phyloP scores from a whole-genome alignment of 352 stramenopile genomes.

The Blastocystis sp. region DNA sequence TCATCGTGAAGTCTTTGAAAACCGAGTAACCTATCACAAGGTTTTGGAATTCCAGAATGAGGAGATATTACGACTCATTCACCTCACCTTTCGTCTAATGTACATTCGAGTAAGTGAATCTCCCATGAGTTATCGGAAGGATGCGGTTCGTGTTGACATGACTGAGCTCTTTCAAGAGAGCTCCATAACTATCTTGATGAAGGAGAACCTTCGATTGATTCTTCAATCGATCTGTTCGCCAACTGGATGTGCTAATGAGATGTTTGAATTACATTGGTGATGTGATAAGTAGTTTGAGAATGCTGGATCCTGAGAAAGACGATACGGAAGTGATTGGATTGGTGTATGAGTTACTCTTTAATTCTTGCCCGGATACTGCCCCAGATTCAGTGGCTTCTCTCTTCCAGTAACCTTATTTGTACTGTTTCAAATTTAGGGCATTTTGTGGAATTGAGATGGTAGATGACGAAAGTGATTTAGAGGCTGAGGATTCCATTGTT shows the following conservation, averaged over 20 bases:
- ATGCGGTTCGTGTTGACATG: conserved; percentile 32
- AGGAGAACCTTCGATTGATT: conserved; percentile 33
- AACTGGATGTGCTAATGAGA: neutral
- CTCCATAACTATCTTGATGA: neutral
- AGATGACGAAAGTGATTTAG: neutral
- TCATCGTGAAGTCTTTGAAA: conserved; percentile 1
- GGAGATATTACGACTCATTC: neutral
- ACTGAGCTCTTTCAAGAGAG: conserved; percentile 13
- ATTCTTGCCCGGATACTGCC: neutral
- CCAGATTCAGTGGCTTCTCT: neutral
- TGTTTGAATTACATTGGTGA: neutral
- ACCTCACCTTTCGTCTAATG: conserved; percentile 38
- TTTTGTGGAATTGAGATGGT: neutral
- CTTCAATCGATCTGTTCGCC: neutral
- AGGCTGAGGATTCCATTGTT: neutral
- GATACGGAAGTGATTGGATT: conserved; percentile 1
- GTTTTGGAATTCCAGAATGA: neutral
- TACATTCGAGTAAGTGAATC: conserved; percentile 16
- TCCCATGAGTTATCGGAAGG: neutral
- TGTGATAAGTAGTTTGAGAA: neutral
- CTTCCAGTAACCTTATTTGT: neutral
- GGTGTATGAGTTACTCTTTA: conserved; percentile 43
- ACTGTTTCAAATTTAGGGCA: neutral
- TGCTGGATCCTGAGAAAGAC: conserved; percentile 4
- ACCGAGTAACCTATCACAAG: neutral